Evolutionary conservation across 495 filamentous ascomycete species (phyloP).

Genomic region (Talaromyces ruber): DNA sequence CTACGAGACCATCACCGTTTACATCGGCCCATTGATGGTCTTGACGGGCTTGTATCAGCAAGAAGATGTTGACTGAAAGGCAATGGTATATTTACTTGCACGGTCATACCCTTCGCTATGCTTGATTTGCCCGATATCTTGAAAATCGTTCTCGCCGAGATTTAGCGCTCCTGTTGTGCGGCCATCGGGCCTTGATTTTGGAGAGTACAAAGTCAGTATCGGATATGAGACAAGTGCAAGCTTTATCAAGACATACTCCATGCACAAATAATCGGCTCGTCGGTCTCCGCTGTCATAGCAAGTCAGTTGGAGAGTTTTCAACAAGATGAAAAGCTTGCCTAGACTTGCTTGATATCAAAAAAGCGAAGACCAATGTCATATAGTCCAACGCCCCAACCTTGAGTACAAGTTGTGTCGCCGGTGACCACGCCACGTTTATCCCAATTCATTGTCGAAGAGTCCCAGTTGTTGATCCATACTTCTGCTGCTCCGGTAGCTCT

Average conservation of each 20-base stretch:
- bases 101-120: background rate
- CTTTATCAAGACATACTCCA: background rate
- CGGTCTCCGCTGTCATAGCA: conserved; percentile 9
- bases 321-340: background rate
- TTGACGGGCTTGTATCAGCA: background rate
- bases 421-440: conserved; percentile 5
- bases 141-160: background rate
- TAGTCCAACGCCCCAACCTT: conserved; percentile 14
- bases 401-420: conserved; percentile 8
- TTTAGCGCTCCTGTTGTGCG: background rate
- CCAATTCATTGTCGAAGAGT: background rate
- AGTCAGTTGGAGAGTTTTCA: background rate
- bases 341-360: conserved; percentile 13
- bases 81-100: background rate
- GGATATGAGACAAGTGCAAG: background rate
- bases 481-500: conserved; percentile 9
- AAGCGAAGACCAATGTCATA: conserved; percentile 15
- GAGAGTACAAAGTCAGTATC: background rate
- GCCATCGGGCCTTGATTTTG: background rate
- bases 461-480: conserved; percentile 15
- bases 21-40: conserved; percentile 5
- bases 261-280: background rate
- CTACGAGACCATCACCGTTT: conserved; percentile 2
- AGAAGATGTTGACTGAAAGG: background rate
- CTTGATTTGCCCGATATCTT: conserved; percentile 5